Conservation (phyloP, 2,329 filamentous ascomycete genomes). For the Dothidotthia symphoricarpi region DNA sequence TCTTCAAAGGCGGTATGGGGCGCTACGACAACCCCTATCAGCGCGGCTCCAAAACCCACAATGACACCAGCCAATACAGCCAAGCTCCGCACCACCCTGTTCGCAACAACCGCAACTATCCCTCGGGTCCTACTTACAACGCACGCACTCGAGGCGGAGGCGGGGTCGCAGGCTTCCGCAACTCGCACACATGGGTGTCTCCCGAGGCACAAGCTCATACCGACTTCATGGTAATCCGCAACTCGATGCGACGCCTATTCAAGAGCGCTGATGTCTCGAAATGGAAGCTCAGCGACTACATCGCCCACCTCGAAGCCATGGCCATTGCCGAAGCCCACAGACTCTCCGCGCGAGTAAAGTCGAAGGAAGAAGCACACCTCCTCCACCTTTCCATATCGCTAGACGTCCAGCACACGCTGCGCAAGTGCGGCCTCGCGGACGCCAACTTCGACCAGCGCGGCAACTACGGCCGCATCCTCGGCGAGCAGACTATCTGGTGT, state of each 20-base stretch:
- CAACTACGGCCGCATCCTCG: constrained; percentile 36
- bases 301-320: constrained; percentile 32
- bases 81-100: constrained; percentile 1
- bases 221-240: constrained; percentile 33
- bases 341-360: constrained; percentile 15
- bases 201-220: constrained; percentile 25
- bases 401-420: constrained; percentile 12
- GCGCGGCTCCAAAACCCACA: constrained; percentile 2
- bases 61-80: background rate
- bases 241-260: constrained; percentile 38
- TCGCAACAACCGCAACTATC: constrained; percentile 2
- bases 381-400: constrained; percentile 7
- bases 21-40: constrained; percentile 11
- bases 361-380: constrained; percentile 10
- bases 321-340: constrained; percentile 14
- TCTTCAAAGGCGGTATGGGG: background rate
- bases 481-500: constrained; percentile 44
- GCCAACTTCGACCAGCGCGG: constrained; percentile 25
- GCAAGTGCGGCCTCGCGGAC: constrained; percentile 12
- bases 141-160: constrained; percentile 4
- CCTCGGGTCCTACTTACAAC: constrained; percentile 1
- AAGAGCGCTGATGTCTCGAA: constrained; percentile 33
- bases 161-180: constrained; percentile 8
- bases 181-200: constrained; percentile 27
- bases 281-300: constrained; percentile 34